Evolutionary conservation across 257 asterid species (phyloP).

Genomic region (Petunia axillaris): DNA sequence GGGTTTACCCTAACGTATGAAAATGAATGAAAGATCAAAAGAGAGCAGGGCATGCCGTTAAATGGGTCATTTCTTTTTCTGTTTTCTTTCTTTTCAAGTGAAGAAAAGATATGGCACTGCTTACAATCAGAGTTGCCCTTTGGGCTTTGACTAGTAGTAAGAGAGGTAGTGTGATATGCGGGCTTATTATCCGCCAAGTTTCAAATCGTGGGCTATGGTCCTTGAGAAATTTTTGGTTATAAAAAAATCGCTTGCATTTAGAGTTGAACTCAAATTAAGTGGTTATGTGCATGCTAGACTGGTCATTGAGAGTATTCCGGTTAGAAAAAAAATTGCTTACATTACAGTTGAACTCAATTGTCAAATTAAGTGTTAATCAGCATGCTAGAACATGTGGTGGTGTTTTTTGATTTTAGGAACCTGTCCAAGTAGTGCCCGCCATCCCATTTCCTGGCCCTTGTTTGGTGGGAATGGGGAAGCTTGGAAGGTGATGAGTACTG

Average conservation of each 20-base stretch:
- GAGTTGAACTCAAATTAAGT: no score
- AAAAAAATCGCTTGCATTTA: no score
- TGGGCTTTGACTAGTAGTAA: no score
- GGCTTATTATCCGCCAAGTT: no score
- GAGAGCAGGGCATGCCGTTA: neutral
- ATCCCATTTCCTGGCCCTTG: neutral
- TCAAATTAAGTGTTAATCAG: neutral
- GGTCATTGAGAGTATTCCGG: no score
- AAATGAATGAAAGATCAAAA: slow-evolving; percentile 8
- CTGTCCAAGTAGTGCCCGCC: neutral
- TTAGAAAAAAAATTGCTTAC: no score
- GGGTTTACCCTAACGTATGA: neutral
- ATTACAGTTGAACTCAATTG: neutral
- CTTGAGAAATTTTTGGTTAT: no score
- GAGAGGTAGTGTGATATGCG: no score
- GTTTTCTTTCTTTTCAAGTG: neutral
- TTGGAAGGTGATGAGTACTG: neutral
- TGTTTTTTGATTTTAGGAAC: slow-evolving; percentile 6
- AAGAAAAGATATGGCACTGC: neutral
- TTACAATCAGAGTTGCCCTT: neutral
- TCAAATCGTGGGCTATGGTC: no score
- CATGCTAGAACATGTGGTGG: neutral
- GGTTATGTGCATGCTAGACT: no score
- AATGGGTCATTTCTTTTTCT: neutral
- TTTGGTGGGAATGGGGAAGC: neutral